These are phyloP conservation scores for Plasmodium gaboni DNA, from an alignment of 169 alveolate species.

Conservation along the genomic window DNA sequence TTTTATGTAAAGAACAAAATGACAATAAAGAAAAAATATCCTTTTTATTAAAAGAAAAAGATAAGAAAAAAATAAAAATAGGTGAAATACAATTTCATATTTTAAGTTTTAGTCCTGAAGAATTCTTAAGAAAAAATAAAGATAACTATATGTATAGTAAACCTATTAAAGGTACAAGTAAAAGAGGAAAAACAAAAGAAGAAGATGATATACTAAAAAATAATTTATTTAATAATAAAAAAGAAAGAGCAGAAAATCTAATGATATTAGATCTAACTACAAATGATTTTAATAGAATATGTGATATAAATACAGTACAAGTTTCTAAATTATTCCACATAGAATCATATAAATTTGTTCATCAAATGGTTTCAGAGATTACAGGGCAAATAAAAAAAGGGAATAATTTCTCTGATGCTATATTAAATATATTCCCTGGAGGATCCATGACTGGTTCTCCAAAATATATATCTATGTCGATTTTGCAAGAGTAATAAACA, in stretches of 20 bases:
- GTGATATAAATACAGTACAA: constrained; percentile 71
- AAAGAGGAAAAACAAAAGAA: constrained; percentile 74
- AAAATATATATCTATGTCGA: constrained; percentile 66
- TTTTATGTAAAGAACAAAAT: background rate
- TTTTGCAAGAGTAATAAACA: constrained; percentile 43
- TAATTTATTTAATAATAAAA: constrained; percentile 62
- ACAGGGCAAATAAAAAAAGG: constrained; percentile 53
- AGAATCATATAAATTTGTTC: constrained; percentile 76
- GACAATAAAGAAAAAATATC: background rate
- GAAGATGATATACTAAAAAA: constrained; percentile 71
- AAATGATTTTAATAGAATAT: constrained; percentile 78
- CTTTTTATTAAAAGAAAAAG: background rate
- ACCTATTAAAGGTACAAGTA: constrained; percentile 81
- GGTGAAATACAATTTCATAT: constrained; percentile 1
- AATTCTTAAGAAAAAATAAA: constrained; percentile 68
- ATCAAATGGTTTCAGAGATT: constrained; percentile 81
- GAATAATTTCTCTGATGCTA: constrained; percentile 57
- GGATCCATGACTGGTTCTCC: constrained; percentile 86
- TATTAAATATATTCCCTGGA: constrained; percentile 79
- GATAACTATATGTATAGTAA: constrained; percentile 74
- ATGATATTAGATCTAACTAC: constrained; percentile 82
- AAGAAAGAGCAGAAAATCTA: constrained; percentile 80
- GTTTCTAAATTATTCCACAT: constrained; percentile 72
- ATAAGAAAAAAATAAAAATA: background rate
- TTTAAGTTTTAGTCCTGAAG: constrained; percentile 80